Conservation (phyloP, 192 early-diverging fungal species). For the Ambispora gerdemannii region DNA sequence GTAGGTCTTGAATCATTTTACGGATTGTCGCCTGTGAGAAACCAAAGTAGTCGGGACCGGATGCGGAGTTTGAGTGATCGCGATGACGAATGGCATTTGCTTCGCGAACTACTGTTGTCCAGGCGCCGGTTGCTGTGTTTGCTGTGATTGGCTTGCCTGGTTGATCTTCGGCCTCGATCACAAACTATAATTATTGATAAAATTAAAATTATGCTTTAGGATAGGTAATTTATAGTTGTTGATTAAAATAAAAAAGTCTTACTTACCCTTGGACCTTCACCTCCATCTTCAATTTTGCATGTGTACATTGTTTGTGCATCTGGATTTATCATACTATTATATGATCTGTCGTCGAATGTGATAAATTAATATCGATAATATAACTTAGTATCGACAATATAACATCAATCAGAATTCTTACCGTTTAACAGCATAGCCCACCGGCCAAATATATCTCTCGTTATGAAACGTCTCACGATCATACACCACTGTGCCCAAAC, state of each 20-base stretch:
- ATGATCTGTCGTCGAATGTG: conserved; percentile 37
- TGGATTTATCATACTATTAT: conserved; percentile 55
- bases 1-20: conserved; percentile 85
- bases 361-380: conserved; percentile 4
- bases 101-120: conserved; percentile 74
- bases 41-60: conserved; percentile 90
- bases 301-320: conserved; percentile 57
- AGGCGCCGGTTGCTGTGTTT: conserved; percentile 84
- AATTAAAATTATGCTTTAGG: background rate
- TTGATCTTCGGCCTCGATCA: conserved; percentile 79
- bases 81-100: conserved; percentile 77
- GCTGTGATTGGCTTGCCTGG: conserved; percentile 68
- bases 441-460: conserved; percentile 90
- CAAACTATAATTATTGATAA: conserved; percentile 55
- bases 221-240: background rate
- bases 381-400: background rate
- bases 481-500: conserved; percentile 69
- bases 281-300: conserved; percentile 79
- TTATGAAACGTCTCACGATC: conserved; percentile 79
- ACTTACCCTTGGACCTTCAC: conserved; percentile 57
- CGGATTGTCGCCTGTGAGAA: conserved; percentile 83
- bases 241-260: background rate
- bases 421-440: conserved; percentile 72
- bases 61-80: conserved; percentile 77
- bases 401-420: conserved; percentile 20